Percentiles rank a stretch among this genome's conserved stretches.
Evolutionary conservation across 2,329 filamentous ascomycete genomes (phyloP).

Genomic region (Aspergillus oerlinghausenensis): DNA sequence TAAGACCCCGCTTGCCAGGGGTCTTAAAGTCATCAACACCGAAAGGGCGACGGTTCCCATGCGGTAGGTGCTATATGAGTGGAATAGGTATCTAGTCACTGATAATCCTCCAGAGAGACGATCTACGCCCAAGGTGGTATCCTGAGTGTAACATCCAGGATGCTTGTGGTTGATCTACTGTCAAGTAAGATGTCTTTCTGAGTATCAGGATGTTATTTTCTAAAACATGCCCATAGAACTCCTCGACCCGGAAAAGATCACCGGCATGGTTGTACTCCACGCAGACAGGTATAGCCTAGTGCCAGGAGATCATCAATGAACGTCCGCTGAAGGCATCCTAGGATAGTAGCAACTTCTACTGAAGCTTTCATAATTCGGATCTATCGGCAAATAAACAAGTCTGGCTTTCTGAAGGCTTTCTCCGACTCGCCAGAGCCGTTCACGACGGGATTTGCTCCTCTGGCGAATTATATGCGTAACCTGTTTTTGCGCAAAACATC

Average conservation of each 20-base stretch:
- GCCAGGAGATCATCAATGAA: background rate
- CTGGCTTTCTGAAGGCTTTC: constrained; percentile 91
- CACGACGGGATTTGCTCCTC: constrained; percentile 77
- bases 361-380: constrained; percentile 95
- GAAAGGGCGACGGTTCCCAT: constrained; percentile 83
- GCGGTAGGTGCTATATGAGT: constrained; percentile 36
- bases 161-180: constrained; percentile 87
- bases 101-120: constrained; percentile 61
- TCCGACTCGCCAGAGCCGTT: constrained; percentile 92
- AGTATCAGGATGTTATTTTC: constrained; percentile 9
- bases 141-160: constrained; percentile 92
- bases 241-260: constrained; percentile 76
- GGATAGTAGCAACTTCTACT: constrained; percentile 75
- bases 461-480: constrained; percentile 87
- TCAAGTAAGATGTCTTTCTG: constrained; percentile 47
- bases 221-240: constrained; percentile 40
- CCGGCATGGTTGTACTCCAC: constrained; percentile 81
- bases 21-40: constrained; percentile 88
- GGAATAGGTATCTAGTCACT: constrained; percentile 7
- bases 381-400: constrained; percentile 91
- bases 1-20: constrained; percentile 73
- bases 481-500: constrained; percentile 84
- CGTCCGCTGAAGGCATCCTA: constrained; percentile 24
- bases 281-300: constrained; percentile 60
- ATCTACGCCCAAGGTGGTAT: constrained; percentile 87